Evolutionary conservation across 352 stramenopile genomes (phyloP), one percentile per base, ranked within the genome.

Genomic region (Peronospora belbahrii): DNA sequence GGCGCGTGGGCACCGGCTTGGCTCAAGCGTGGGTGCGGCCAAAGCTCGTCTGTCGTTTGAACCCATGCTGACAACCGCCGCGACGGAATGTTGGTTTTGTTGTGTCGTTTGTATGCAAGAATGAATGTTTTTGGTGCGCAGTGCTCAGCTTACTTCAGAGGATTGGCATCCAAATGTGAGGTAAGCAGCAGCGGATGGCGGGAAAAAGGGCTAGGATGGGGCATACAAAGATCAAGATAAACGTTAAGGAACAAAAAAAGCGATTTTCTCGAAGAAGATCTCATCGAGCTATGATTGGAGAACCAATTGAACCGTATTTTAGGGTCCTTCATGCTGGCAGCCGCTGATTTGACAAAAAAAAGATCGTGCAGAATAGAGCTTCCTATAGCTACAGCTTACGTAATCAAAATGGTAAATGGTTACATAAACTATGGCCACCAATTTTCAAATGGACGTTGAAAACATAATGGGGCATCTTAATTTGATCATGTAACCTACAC

Each of bases 21-120:
- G 28, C 33, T 63, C 35, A 15, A 42, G 30, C 28, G 40, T 42
- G 18, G 23, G 30, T 14, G 27, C n/a, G 20, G 19, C 41, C 33
- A 56, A 59, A 59, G 48, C 50, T 55, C 40, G 54, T 50, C 33
- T 58, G 46, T 64, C 58, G 56, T 74, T 67, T 57, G 70, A 73
- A 74, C 67, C 67, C 68, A 79, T 79, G 20, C 1, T 28, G 56
- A 39, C 31, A 20, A 36, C 24, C 8, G 25, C 25, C 31, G 35
- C 15, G 14, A 20, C 44, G 48, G 68, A 79, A 65, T 79, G 68
- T 62, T 62, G 53, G 64, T 75, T 75, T 79, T 67, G 22, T 48
- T 56, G 68, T 49, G 44, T 9, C 4, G 22, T 56, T 71, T 80
- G 61, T 73, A 74, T 63, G 48, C 20, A 20, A 9, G 15, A 8